phyloP scores from a whole-genome alignment of 106 monocot species.

The Ottelia alismoides region DNA sequence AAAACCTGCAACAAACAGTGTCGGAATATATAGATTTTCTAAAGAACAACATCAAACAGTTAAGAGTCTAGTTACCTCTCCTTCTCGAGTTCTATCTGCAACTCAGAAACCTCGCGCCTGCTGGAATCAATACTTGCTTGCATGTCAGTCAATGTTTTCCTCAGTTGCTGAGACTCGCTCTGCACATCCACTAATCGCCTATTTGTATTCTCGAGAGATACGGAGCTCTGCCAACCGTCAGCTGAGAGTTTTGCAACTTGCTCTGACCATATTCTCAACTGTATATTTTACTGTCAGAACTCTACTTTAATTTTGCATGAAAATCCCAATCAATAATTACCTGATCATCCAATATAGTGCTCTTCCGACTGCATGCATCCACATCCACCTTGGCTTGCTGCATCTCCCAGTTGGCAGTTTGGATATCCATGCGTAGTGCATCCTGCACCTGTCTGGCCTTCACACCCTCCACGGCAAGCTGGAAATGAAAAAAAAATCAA shows the following conservation, averaged over 20 bases:
- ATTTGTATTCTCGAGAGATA: conserved; percentile 33
- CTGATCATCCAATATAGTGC: conserved; percentile 58
- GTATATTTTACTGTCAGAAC: not conserved
- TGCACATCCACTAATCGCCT: conserved; percentile 47
- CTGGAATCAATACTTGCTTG: conserved; percentile 34
- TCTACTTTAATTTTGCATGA: not conserved
- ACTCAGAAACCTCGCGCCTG: conserved; percentile 34
- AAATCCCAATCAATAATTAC: conserved; percentile 15
- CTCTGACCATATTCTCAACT: conserved; percentile 64
- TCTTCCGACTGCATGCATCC: conserved; percentile 43
- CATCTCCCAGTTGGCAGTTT: conserved; percentile 34
- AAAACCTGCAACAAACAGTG: no score
- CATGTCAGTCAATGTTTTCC: conserved; percentile 28
- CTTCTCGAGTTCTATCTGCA: conserved; percentile 71
- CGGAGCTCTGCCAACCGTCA: conserved; percentile 40
- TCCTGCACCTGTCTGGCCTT: conserved; percentile 60
- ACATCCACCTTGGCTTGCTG: conserved; percentile 47
- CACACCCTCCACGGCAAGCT: conserved; percentile 72
- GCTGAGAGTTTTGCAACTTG: conserved; percentile 50
- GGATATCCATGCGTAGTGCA: conserved; percentile 39
- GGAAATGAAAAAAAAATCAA: conserved; percentile 7
- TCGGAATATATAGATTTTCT: no score
- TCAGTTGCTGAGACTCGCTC: conserved; percentile 32
- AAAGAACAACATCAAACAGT: no score
- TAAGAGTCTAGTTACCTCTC: conserved; percentile 65